A percentile compares a stretch with the other conserved stretches of the same genome.
Evolutionary conservation across 108 stramenopile genomes (phyloP).

Genomic region (Discostella pseudostelligera): DNA sequence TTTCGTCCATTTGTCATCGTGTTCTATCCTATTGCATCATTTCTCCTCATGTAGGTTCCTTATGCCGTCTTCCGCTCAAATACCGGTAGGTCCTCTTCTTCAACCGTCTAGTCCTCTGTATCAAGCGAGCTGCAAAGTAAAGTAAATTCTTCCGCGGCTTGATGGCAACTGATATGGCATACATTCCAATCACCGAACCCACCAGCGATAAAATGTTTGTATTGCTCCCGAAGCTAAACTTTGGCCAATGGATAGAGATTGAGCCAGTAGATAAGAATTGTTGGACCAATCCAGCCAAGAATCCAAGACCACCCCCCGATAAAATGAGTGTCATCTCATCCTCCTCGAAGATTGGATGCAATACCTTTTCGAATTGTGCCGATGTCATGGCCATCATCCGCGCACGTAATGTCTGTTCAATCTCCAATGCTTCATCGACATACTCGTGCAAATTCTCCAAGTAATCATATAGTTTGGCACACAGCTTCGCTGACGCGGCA

Average conservation of each 20-base stretch:
- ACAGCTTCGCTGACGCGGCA: slow-evolving; percentile 37
- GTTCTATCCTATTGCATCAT: no score
- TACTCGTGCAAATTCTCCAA: slow-evolving; percentile 52
- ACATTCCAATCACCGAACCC: slow-evolving; percentile 32
- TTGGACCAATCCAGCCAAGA: slow-evolving; percentile 61
- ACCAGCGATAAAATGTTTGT: slow-evolving; percentile 30
- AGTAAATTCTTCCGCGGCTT: slow-evolving; percentile 39
- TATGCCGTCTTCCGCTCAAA: slow-evolving; percentile 12
- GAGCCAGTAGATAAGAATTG: slow-evolving; percentile 49
- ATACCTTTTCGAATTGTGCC: slow-evolving; percentile 66
- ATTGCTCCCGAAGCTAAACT: slow-evolving; percentile 26
- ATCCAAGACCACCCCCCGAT: slow-evolving; percentile 72
- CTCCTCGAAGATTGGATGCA: slow-evolving; percentile 82
- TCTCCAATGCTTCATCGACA: slow-evolving; percentile 59
- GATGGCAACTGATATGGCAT: slow-evolving; percentile 30
- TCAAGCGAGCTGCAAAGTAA: slow-evolving; percentile 29
- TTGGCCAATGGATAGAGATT: slow-evolving; percentile 20
- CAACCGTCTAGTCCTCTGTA: slow-evolving; percentile 37
- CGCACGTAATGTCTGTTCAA: slow-evolving; percentile 56
- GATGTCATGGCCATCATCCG: slow-evolving; percentile 62
- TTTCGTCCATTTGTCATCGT: no score
- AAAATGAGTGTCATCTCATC: slow-evolving; percentile 80
- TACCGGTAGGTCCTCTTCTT: slow-evolving; percentile 31
- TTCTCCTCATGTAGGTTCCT: background rate
- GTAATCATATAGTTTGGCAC: slow-evolving; percentile 41